Percentiles rank a stretch among this genome's conserved stretches.
phyloP scores from a whole-genome alignment of 1,284 basidiomycete genomes.

The Pascua guehoae region DNA sequence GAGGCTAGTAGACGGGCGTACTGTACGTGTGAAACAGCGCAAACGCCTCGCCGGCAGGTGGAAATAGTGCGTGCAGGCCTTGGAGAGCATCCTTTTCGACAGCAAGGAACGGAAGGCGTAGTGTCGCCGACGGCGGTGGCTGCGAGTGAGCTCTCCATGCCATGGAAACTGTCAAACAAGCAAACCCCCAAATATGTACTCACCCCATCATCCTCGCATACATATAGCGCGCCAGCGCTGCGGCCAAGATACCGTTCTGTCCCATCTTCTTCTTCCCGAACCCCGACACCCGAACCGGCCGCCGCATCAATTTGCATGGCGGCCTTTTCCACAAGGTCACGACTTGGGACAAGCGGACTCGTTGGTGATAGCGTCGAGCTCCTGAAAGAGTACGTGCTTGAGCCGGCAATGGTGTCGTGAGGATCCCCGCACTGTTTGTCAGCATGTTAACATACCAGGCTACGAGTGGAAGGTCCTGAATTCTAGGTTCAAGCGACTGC shows the following conservation, averaged over 20 bases:
- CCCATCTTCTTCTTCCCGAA: constrained; percentile 13
- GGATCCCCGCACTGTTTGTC: background rate
- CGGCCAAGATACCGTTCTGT: constrained; percentile 19
- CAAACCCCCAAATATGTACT: background rate
- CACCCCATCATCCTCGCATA: constrained; percentile 20
- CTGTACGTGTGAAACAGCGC: constrained; percentile 11
- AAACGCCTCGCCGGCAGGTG: constrained; percentile 10
- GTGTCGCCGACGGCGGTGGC: constrained; percentile 7
- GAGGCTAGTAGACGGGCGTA: background rate
- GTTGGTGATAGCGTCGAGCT: too few species aligned
- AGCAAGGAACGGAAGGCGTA: constrained; percentile 17
- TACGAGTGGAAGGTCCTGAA: too few species aligned
- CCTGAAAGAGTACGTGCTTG: too few species aligned
- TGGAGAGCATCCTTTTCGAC: constrained; percentile 5
- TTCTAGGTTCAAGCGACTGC: too few species aligned
- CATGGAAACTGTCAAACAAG: too few species aligned
- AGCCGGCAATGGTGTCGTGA: background rate
- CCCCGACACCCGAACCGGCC: constrained; percentile 6
- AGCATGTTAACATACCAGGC: too few species aligned
- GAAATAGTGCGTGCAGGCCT: constrained; percentile 15
- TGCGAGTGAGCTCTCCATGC: constrained; percentile 11
- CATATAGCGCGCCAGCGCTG: constrained; percentile 21
- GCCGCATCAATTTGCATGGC: constrained; percentile 17
- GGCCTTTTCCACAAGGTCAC: too few species aligned
- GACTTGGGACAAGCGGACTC: too few species aligned